Base-by-base conservation (phyloP, 78 protist species). In the Isochrysis galbana region DNA sequence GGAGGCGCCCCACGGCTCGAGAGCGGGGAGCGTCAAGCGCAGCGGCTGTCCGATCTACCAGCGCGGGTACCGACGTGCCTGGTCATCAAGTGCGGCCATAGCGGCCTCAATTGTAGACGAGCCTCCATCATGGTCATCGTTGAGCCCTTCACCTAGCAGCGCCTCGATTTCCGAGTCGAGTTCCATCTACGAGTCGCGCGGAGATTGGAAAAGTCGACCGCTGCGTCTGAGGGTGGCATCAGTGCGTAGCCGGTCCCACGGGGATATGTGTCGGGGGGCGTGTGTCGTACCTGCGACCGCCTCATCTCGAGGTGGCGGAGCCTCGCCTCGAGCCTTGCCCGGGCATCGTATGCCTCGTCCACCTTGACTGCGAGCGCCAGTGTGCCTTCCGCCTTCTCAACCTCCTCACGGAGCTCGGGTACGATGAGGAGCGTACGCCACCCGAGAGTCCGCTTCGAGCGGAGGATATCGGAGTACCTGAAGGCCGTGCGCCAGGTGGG, bases 381-480 rank as follows among this genome's bases (percentile, higher is more conserved):
- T 14, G 61, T 51, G 29, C 14, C 61, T 14, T 51, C 61, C 29
- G 61, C 61, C 61, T 7, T 51, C 29, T 19, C 29, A 14, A 51
- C 29, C 87, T 93, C 94, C 14, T 67, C 29, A 19, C 1, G n/a
- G 38, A 93, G 94, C 92, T 93, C 94, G 38, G 94, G 94, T 26
- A 93, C 87, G 67, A 93, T 91, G 70, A 93, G 90, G 51, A 87
- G 47, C 36, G 94, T 93, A 19, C 94, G 91, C 94, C 86, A 74
- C 1, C 90, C 90, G 61, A 93, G 89, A 7, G 77, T 38, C 25
- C 94, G 90, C 94, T 93, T 93, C 48, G 89, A 70, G 39, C 74
- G 10, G 82, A 72, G 82, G 41, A 72, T 72, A 39, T 89, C 91
- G 39, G 91, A 89, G 91, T 61, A 89, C 44, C 29, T 72, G 82